Base-by-base conservation (phyloP, 345 rosid genomes). In the Passiflora organensis region DNA sequence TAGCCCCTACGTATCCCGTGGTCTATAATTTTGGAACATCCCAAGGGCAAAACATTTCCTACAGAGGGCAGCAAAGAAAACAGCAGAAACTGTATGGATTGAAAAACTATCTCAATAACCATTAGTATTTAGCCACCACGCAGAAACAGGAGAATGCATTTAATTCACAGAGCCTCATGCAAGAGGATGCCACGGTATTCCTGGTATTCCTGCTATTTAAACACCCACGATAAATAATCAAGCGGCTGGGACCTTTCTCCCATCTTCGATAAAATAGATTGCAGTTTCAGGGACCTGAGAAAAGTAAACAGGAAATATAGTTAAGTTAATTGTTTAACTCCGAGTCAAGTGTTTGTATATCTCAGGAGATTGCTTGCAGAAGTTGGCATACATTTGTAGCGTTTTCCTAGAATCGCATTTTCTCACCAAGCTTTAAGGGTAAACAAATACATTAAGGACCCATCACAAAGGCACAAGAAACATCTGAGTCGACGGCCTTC, bases 191-290 rank as follows among this genome's bases (percentile, higher is more conserved):
- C 22, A 59, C 22, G 32, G 32, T 47, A 19, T 21, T 32, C 34
- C 60, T n/a, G n/a, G n/a, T n/a, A n/a, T n/a, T n/a, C n/a, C 36
- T 24, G 32, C 24, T 6, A 41, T 16, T 44, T 24, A 48, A 25
- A 21, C 9, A 42, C 57, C 15, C 48, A 28, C 22, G n/a, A 23
- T 34, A 18, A 39, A 12, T 15, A 41, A 52, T 91, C 79, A 91
- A 69, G 76, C 83, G 23, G 85, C 94, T 23, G 85, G 82, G 46
- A 91, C 87, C 75, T 85, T 87, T 75, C 79, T 87, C 36, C 97
- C 96, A 60, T 91, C 96, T 76, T 91, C 96, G 3, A 91, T 83
- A 67, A 85, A 83, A 76, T 80, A 87, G 58, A 91, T 87, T 37
- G 95, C 85, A 63, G 79, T 63, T 66, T 91, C 89, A 1, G 89